Evolutionary conservation across 2,329 filamentous ascomycete genomes (phyloP), one percentile per base, ranked within the genome.

Genomic region (Talaromyces atroroseus): DNA sequence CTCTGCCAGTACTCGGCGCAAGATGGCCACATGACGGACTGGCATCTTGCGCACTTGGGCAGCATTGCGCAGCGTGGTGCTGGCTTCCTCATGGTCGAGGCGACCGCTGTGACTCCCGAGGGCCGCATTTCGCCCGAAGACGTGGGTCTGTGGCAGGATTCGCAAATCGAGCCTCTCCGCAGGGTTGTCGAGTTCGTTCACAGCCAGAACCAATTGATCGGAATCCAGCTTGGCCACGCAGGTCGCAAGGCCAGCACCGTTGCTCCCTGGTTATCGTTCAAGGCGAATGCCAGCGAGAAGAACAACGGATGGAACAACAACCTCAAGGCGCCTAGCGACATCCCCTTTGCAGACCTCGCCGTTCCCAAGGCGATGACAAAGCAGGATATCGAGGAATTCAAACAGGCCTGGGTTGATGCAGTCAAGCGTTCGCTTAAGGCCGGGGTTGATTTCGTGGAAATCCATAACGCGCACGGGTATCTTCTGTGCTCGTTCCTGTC

Each of bases 381-480:
- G 2, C 75, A 79, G 1, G 85, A 92, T 52, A 92, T 95, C 60
- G 76, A 83, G 62, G 71, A 76, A 2, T 73, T 90, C 47, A 86
- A 90, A 65, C 68, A 73, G 42, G 80, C 79, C 10, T 94, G 83
- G 73, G 82, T 77, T 4, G 80, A 79, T 1, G 77, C 82, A 0
- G 78, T 82, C 0, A 76, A 78, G 61, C 75, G 85, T 38, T 81
- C 89, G 1, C 71, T 92, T 4, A 76, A 82, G 60, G 86, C 84
- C 1, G 90, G 90, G 0, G 82, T 89, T 49, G 90, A 95, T 67
- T 81, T 85, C 7, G 84, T 95, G 58, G 90, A 95, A 69, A 83
- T 95, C 51, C 90, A 94, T 74, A 82, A 80, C 62, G 90, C 89
- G 0, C 89, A 94, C 65, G 89, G 89, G 0, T 94, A 92, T 66